phyloP scores from a whole-genome alignment of 306 rosid species.

The Pyrus communis region DNA sequence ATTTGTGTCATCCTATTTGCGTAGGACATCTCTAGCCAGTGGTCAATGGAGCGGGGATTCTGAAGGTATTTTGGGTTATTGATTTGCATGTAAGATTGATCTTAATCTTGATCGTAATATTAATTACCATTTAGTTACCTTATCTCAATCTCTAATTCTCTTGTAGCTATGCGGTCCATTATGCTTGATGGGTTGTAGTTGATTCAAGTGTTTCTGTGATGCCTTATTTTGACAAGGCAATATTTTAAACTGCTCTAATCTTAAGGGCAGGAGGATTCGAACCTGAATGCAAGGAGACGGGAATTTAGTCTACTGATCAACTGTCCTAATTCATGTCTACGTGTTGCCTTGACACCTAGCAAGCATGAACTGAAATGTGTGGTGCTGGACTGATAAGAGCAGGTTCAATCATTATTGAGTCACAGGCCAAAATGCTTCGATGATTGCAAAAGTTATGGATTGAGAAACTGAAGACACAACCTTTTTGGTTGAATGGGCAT shows the following conservation, averaged over 20 bases:
- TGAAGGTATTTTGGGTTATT: not conserved
- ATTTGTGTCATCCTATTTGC: no score
- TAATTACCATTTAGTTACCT: not conserved
- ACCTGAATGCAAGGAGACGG: not conserved
- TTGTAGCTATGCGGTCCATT: not conserved
- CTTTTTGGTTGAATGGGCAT: not conserved
- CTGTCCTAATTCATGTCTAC: not conserved
- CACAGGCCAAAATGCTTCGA: not conserved
- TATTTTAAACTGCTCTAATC: not conserved
- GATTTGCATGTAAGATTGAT: not conserved
- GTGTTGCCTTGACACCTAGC: not conserved
- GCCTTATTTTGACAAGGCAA: not conserved
- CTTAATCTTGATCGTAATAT: not conserved
- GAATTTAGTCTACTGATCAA: no score
- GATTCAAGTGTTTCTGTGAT: not conserved
- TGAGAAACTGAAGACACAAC: not conserved
- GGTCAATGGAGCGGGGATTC: not conserved
- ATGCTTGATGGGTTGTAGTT: not conserved
- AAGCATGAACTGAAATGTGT: not conserved
- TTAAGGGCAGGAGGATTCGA: no score
- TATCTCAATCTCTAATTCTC: not conserved
- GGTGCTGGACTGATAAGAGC: not conserved
- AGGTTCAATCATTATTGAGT: not conserved
- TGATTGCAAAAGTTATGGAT: not conserved
- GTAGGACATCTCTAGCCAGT: not conserved